Percentiles rank a stretch among this genome's conserved stretches.
These are phyloP conservation scores for Sequoiadendron giganteum DNA, from an alignment of 75 land plant genomes.

Conservation along the genomic window DNA sequence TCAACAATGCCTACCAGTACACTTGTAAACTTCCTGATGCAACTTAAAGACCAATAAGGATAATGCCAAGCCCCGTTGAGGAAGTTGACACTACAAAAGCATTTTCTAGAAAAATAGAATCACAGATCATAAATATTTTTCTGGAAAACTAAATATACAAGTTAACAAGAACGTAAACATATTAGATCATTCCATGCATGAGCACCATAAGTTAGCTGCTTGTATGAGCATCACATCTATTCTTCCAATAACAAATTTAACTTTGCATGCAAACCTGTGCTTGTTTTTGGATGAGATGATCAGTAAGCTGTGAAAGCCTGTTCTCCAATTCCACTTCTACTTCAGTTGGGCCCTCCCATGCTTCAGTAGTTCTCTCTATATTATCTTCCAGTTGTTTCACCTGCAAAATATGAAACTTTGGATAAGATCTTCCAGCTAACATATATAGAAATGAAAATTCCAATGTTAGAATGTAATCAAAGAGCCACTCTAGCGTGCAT, in stretches of 20 bases:
- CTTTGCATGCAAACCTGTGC: constrained; percentile 54
- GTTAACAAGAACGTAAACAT: background rate
- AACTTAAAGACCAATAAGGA: background rate
- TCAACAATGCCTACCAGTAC: background rate
- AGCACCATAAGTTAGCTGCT: background rate
- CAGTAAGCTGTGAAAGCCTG: constrained; percentile 74
- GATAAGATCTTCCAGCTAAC: background rate
- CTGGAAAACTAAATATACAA: background rate
- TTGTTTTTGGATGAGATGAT: constrained; percentile 89
- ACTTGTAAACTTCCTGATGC: background rate
- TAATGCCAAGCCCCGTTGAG: background rate
- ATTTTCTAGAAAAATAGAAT: background rate
- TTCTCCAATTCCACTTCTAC: constrained; percentile 75
- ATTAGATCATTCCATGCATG: background rate
- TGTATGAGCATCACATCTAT: constrained; percentile 3
- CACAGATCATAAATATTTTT: background rate
- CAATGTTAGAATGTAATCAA: background rate
- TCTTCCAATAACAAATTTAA: background rate
- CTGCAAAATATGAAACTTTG: constrained; percentile 17
- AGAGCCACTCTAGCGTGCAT: background rate
- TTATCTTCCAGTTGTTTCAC: constrained; percentile 63
- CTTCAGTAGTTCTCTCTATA: constrained; percentile 49
- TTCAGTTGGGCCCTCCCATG: constrained; percentile 64
- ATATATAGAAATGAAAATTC: background rate
- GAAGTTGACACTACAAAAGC: background rate